phyloP scores from a whole-genome alignment of 495 filamentous ascomycete species.

The Venustampulla echinocandica region DNA sequence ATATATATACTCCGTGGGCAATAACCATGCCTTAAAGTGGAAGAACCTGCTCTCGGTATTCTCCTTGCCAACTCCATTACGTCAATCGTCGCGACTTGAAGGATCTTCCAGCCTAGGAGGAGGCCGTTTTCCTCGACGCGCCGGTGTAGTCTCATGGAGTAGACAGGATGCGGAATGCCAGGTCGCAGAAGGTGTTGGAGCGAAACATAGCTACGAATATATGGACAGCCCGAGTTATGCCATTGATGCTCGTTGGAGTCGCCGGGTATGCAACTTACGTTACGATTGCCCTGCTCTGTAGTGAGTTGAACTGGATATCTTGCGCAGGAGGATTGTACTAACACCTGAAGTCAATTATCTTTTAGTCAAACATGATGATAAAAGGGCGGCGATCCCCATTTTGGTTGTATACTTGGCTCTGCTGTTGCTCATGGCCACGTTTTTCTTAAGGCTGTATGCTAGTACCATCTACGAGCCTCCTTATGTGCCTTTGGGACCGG shows the following conservation, averaged over 20 bases:
- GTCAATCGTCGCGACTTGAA: too few species aligned
- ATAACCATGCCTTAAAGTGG: too few species aligned
- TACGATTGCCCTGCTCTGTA: conserved; percentile 48
- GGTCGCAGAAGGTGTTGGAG: conserved; percentile 6
- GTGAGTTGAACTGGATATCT: conserved; percentile 23
- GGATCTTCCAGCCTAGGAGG: too few species aligned
- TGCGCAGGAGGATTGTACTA: background rate
- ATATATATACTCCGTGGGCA: too few species aligned
- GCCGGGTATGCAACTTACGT: conserved; percentile 56
- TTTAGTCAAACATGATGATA: conserved; percentile 13
- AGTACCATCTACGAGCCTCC: conserved; percentile 60
- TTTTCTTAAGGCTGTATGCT: conserved; percentile 60
- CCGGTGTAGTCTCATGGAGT: conserved; percentile 5
- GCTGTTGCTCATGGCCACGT: conserved; percentile 52
- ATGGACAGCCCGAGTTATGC: conserved; percentile 48
- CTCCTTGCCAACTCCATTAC: too few species aligned
- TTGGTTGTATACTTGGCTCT: conserved; percentile 63
- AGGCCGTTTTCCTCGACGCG: too few species aligned
- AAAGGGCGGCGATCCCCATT: conserved; percentile 54
- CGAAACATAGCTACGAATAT: conserved; percentile 34
- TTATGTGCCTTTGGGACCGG: conserved; percentile 52
- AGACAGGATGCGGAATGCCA: too few species aligned
- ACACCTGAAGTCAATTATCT: conserved; percentile 18
- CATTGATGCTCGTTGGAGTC: conserved; percentile 46
- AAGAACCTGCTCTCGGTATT: too few species aligned